phyloP scores from a whole-genome alignment of 306 rosid genomes.

The Acacia acuminata region DNA sequence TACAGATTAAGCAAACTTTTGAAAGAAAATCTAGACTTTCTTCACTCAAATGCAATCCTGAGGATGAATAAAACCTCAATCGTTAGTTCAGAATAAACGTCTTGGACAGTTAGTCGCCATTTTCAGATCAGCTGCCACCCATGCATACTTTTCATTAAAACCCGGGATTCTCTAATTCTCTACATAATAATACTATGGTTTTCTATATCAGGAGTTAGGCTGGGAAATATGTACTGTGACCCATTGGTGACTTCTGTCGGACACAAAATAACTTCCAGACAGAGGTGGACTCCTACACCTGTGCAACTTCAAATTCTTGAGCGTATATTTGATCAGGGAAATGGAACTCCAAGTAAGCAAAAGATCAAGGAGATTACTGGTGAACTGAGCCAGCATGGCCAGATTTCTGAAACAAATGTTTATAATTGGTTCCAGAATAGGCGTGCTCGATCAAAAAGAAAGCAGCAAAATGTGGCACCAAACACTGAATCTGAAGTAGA shows the following conservation, averaged over 20 bases:
- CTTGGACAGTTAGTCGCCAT: not conserved
- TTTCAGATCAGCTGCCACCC: not conserved
- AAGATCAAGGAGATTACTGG: constrained; percentile 89
- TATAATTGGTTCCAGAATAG: constrained; percentile 98
- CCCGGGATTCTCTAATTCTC: constrained; percentile 6
- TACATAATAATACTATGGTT: constrained; percentile 15
- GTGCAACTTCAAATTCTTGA: constrained; percentile 92
- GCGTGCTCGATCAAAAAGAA: constrained; percentile 93
- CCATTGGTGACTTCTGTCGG: constrained; percentile 73
- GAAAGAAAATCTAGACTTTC: not conserved
- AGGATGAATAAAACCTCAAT: not conserved
- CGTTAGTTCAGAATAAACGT: not conserved
- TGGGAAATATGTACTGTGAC: constrained; percentile 83
- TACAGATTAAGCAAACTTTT: constrained; percentile 1
- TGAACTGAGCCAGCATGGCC: constrained; percentile 91
- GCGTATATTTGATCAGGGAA: constrained; percentile 84
- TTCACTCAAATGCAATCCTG: not conserved
- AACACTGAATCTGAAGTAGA: constrained; percentile 83
- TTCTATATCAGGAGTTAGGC: constrained; percentile 69
- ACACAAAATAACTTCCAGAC: constrained; percentile 91
- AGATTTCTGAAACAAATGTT: constrained; percentile 88
- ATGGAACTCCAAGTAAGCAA: constrained; percentile 94
- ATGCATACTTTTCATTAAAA: not conserved
- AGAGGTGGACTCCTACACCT: constrained; percentile 96
- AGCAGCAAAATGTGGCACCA: constrained; percentile 61